Conservation (phyloP, 352 stramenopile species). For the Blastocystis sp. region DNA sequence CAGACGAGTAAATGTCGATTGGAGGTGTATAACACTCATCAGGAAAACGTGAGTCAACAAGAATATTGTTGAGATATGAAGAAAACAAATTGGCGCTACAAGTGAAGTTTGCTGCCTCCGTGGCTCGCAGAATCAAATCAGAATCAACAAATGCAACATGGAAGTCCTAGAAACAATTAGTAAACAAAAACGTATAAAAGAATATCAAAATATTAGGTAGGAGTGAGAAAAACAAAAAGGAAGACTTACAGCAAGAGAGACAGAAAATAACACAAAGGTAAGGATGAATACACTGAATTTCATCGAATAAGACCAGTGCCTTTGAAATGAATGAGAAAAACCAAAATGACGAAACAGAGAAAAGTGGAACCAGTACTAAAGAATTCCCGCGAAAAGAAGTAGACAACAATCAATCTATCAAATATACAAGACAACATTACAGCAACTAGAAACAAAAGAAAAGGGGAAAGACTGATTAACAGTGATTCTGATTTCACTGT, state of each 20-base stretch:
- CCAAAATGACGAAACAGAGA: background rate
- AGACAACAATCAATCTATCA: too few species aligned
- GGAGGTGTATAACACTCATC: conserved; percentile 24
- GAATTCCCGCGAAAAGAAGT: too few species aligned
- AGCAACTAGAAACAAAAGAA: too few species aligned
- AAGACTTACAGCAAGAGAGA: background rate
- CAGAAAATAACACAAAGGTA: background rate
- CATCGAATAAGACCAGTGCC: background rate
- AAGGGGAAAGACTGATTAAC: too few species aligned
- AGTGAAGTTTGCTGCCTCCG: background rate
- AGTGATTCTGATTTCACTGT: too few species aligned
- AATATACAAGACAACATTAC: too few species aligned
- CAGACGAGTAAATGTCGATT: conserved; percentile 7
- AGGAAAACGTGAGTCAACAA: background rate
- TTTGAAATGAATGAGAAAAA: background rate
- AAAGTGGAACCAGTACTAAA: too few species aligned
- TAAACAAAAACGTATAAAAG: background rate
- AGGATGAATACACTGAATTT: background rate
- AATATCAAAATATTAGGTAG: background rate
- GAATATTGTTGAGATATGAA: conserved; percentile 8
- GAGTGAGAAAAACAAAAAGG: conserved; percentile 15
- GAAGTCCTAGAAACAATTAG: conserved; percentile 20
- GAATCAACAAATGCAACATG: background rate
- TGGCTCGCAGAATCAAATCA: background rate
- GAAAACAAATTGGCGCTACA: conserved; percentile 29